A percentile compares a stretch with the other conserved stretches of the same genome.
These are phyloP conservation scores for Mallotus nudiflorus DNA, from an alignment of 345 rosid species.

Conservation along the genomic window DNA sequence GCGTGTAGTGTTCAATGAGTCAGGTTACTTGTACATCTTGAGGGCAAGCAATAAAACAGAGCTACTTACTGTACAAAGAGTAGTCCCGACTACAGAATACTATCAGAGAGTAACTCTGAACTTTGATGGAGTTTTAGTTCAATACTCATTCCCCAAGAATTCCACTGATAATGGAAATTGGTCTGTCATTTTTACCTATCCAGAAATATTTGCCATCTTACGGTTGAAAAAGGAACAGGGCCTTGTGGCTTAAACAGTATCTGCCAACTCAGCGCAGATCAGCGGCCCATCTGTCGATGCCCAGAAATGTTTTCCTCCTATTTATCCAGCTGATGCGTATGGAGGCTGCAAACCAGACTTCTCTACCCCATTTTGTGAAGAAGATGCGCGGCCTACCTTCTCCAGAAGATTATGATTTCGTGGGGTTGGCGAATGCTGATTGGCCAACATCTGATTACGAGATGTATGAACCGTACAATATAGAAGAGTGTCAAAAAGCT, in stretches of 20 bases:
- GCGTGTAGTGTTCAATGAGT: constrained; percentile 24
- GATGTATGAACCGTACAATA: not conserved
- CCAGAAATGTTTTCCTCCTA: constrained; percentile 27
- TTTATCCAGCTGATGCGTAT: constrained; percentile 30
- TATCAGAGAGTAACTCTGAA: constrained; percentile 33
- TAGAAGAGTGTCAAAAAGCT: constrained; percentile 31
- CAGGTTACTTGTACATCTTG: constrained; percentile 29
- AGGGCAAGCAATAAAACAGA: constrained; percentile 12
- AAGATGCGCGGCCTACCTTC: constrained; percentile 13
- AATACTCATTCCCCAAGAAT: constrained; percentile 26
- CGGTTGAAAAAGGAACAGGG: constrained; percentile 23
- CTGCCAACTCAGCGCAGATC: constrained; percentile 20
- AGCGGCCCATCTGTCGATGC: constrained; percentile 35
- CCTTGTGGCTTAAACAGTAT: constrained; percentile 41
- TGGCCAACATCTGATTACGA: constrained; percentile 41
- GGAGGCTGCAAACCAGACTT: constrained; percentile 40
- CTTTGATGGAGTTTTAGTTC: constrained; percentile 40
- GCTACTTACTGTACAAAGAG: not conserved
- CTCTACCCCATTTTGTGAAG: constrained; percentile 21
- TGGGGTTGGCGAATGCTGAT: constrained; percentile 16
- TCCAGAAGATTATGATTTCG: constrained; percentile 21
- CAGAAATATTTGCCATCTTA: constrained; percentile 32
- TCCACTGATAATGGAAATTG: constrained; percentile 18
- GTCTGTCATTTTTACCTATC: constrained; percentile 12
- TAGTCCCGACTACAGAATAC: constrained; percentile 2